Evolutionary conservation across 306 rosid species (phyloP).

Genomic region (Astragalus glycyphyllos): DNA sequence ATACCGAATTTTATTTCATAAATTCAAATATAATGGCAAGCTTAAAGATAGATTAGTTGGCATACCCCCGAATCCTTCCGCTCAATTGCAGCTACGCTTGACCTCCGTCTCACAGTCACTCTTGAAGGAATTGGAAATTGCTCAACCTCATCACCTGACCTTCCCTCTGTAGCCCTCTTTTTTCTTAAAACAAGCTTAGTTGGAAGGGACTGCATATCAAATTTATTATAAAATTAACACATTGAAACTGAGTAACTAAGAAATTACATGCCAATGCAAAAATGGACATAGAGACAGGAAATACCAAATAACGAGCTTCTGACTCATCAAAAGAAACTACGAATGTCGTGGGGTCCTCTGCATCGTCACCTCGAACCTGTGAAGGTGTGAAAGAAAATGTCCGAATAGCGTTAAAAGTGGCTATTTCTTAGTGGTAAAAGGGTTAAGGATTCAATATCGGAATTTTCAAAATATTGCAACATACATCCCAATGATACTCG

Average conservation of each 20-base stretch:
- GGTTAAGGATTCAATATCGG: not conserved
- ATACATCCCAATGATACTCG: conserved; percentile 91
- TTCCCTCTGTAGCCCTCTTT: conserved; percentile 92
- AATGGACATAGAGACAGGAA: conserved; percentile 11
- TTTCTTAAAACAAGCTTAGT: conserved; percentile 86
- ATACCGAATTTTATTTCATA: not conserved
- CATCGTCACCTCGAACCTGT: conserved; percentile 90
- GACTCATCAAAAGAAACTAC: conserved; percentile 83
- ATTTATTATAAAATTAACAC: conserved; percentile 37
- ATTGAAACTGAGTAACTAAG: conserved; percentile 2
- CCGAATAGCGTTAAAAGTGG: conserved; percentile 33
- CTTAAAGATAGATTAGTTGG: conserved; percentile 31
- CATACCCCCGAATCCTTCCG: conserved; percentile 81
- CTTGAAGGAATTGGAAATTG: conserved; percentile 83
- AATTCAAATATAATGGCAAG: conserved; percentile 9
- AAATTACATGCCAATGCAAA: conserved; percentile 4
- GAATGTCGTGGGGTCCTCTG: conserved; percentile 79
- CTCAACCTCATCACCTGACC: conserved; percentile 81
- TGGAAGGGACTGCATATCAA: conserved; percentile 86
- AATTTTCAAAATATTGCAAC: conserved; percentile 48
- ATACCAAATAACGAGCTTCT: conserved; percentile 91
- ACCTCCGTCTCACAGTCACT: conserved; percentile 80
- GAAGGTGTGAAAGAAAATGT: conserved; percentile 27
- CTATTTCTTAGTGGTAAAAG: not conserved
- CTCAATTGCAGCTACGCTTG: conserved; percentile 78